A percentile compares a stretch with the other conserved stretches of the same genome.
These are phyloP conservation scores for Corymbia calophylla DNA, from an alignment of 441 rosid genomes.

Conservation along the genomic window DNA sequence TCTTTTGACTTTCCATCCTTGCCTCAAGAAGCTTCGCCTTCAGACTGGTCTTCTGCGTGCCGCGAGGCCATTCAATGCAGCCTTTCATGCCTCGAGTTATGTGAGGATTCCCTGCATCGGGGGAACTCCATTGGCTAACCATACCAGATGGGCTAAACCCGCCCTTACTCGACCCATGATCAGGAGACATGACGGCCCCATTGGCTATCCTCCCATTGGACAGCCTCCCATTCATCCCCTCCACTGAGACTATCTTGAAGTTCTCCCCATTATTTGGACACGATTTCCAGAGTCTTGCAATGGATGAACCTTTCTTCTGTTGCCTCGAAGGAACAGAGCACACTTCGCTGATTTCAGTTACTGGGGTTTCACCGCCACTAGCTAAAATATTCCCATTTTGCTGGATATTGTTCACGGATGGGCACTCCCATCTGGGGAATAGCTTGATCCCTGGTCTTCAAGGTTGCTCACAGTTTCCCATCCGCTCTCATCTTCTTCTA, in stretches of 20 bases:
- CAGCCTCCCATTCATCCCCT: constrained; percentile 42
- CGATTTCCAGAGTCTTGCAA: constrained; percentile 76
- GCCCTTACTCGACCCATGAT: constrained; percentile 45
- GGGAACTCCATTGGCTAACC: constrained; percentile 77
- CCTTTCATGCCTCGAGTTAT: constrained; percentile 80
- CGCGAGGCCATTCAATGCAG: constrained; percentile 95
- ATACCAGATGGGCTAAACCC: constrained; percentile 53
- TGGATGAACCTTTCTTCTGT: constrained; percentile 57
- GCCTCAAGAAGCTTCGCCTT: constrained; percentile 94
- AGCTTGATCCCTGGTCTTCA: constrained; percentile 88
- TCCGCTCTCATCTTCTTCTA: constrained; percentile 87
- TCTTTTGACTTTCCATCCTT: constrained; percentile 78
- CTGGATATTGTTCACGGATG: constrained; percentile 48
- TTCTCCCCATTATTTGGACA: constrained; percentile 37
- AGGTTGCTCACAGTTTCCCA: constrained; percentile 93
- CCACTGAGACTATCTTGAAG: constrained; percentile 49
- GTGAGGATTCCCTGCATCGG: constrained; percentile 61
- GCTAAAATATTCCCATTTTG: constrained; percentile 46
- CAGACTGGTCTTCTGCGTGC: constrained; percentile 68
- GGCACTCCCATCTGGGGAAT: constrained; percentile 64
- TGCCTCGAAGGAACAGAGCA: constrained; percentile 50
- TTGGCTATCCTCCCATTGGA: constrained; percentile 60
- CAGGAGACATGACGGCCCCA: constrained; percentile 44
- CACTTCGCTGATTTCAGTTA: constrained; percentile 62
- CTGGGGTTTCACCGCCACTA: constrained; percentile 50